Evolutionary conservation across 2,329 filamentous ascomycete species (phyloP).

Genomic region (Passalora sequoiae): DNA sequence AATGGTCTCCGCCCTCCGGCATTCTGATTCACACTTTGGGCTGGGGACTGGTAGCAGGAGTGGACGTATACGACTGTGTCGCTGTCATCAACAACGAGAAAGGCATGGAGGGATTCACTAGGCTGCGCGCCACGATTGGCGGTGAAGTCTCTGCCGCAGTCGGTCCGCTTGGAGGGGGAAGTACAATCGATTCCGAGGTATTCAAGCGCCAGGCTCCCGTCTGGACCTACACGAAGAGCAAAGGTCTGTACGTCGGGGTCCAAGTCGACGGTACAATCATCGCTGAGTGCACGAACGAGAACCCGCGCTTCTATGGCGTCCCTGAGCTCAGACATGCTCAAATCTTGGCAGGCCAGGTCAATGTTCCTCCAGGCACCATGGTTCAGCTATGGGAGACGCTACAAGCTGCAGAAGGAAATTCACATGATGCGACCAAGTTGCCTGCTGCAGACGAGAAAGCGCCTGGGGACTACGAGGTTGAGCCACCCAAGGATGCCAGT

Average conservation of each 20-base stretch:
- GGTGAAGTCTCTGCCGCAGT: slow-evolving; percentile 70
- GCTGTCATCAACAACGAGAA: slow-evolving; percentile 83
- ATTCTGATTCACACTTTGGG: slow-evolving; percentile 84
- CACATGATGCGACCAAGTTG: slow-evolving; percentile 62
- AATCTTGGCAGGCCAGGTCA: slow-evolving; percentile 56
- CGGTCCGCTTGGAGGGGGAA: slow-evolving; percentile 74
- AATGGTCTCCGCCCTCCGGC: slow-evolving; percentile 84
- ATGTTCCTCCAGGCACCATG: slow-evolving; percentile 49
- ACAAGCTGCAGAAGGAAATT: slow-evolving; percentile 76
- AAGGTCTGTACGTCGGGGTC: slow-evolving; percentile 78
- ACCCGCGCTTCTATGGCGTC: slow-evolving; percentile 71
- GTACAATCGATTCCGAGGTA: slow-evolving; percentile 62
- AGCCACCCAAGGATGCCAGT: slow-evolving; percentile 59
- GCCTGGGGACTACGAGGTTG: slow-evolving; percentile 65
- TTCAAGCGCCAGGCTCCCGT: slow-evolving; percentile 64
- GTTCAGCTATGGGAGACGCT: slow-evolving; percentile 70
- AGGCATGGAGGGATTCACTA: slow-evolving; percentile 77
- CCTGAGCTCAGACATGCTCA: slow-evolving; percentile 55
- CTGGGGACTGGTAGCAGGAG: slow-evolving; percentile 78
- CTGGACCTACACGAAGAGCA: slow-evolving; percentile 81
- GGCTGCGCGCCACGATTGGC: slow-evolving; percentile 69
- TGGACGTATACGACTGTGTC: slow-evolving; percentile 92
- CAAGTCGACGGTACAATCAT: slow-evolving; percentile 81
- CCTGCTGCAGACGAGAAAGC: slow-evolving; percentile 63
- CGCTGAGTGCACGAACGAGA: slow-evolving; percentile 76